Evolutionary conservation across 2,329 filamentous ascomycete genomes (phyloP).

Genomic region (Trichophaea hybrida): DNA sequence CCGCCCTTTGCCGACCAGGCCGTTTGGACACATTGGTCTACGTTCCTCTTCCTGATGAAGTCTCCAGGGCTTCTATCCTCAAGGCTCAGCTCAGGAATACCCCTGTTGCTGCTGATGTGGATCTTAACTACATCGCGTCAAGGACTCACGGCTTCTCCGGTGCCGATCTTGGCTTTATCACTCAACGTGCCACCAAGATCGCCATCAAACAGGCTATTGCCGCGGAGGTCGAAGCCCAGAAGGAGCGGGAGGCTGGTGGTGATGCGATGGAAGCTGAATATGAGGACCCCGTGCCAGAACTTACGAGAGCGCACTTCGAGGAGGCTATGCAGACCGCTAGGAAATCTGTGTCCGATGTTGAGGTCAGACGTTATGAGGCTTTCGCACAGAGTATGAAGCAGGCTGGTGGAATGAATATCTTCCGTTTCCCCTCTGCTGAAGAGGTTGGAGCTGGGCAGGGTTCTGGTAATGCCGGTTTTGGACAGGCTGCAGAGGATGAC

Average conservation of each 20-base stretch:
- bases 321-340: slow-evolving; percentile 95
- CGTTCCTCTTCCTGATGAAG: slow-evolving; percentile 87
- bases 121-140: slow-evolving; percentile 80
- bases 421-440: slow-evolving; percentile 55
- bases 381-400: slow-evolving; percentile 99
- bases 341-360: slow-evolving; percentile 86
- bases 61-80: slow-evolving; percentile 76
- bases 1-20: slow-evolving; percentile 91
- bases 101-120: slow-evolving; percentile 72
- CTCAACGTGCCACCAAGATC: slow-evolving; percentile 96
- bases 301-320: slow-evolving; percentile 94
- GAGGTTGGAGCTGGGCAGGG: slow-evolving; percentile 14
- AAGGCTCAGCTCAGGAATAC: slow-evolving; percentile 97
- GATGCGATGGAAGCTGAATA: slow-evolving; percentile 69
- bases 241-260: slow-evolving; percentile 62
- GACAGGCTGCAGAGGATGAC: slow-evolving; percentile 21
- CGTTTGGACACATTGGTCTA: slow-evolving; percentile 98
- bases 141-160: slow-evolving; percentile 98
- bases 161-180: slow-evolving; percentile 98
- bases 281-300: slow-evolving; percentile 88
- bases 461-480: slow-evolving; percentile 19
- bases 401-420: slow-evolving; percentile 84
- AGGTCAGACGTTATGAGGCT: slow-evolving; percentile 95
- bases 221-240: slow-evolving; percentile 73
- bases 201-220: slow-evolving; percentile 96